Evolutionary conservation across 352 stramenopile species (phyloP), one percentile per base, ranked within the genome.

Genomic region (Thraustochytrium sp.): DNA sequence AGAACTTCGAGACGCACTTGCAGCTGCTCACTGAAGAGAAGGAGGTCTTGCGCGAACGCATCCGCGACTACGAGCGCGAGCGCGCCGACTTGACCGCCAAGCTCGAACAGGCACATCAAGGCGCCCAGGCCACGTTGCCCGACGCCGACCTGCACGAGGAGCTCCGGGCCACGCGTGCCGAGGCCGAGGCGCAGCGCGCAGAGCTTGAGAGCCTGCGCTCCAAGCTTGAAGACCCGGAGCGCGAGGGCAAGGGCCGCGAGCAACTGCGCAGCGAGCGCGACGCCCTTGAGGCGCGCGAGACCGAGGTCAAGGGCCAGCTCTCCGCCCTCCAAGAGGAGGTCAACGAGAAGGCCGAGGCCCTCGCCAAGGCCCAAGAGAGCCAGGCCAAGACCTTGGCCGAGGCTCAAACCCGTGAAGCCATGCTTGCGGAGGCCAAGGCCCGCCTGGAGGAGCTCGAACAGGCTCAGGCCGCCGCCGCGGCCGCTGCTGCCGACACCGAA

Each of bases 211-310:
- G 23, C 18, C 26, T n/a, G 0, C 8, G 9, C 21, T 23, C 21
- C 31, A 31, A 18, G 31, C 42, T 68, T 26, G 26, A 55, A 68
- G 21, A 77, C 13, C 4, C 36, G 23, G 65, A 77, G 65, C 26
- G n/a, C 37, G 49, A 77, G 42, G 49, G 65, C 4, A 55, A 77
- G 65, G 49, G 65, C 65, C 49, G 62, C 37, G 37, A 75, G 37
- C 37, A 54, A 37, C 40, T 75, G 8, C 37, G 9, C 16, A 54
- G 21, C 64, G 36, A 62, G 26, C 31, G 56, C 44, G 55, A 42
- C 2, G 86, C 85, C 21, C 62, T 89, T 38, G 49, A 29, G 55
- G 48, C 44, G 21, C 53, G 87, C 26, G 76, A 84, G n/a, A n/a
- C n/a, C n/a, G n/a, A n/a, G n/a, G n/a, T n/a, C n/a, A n/a, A n/a